phyloP scores from a whole-genome alignment of 2,329 filamentous ascomycete genomes.

The Fusarium devonianum region DNA sequence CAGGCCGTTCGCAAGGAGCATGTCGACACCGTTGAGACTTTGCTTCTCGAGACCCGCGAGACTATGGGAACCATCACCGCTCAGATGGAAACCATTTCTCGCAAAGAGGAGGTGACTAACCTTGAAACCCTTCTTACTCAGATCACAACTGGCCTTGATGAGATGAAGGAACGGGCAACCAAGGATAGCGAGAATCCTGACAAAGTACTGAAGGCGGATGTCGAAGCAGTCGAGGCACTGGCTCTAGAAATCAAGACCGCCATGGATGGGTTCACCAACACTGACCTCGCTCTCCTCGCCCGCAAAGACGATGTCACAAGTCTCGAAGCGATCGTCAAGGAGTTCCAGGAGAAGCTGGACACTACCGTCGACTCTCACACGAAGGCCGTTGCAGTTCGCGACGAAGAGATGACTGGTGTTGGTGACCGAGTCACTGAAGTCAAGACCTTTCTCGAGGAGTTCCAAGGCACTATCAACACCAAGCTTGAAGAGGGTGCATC shows the following conservation, averaged over 20 bases:
- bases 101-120: slow-evolving; percentile 78
- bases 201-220: slow-evolving; percentile 79
- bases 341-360: slow-evolving; percentile 73
- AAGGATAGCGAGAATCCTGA: slow-evolving; percentile 65
- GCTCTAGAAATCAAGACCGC: slow-evolving; percentile 85
- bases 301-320: slow-evolving; percentile 73
- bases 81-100: slow-evolving; percentile 73
- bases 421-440: slow-evolving; percentile 81
- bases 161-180: slow-evolving; percentile 67
- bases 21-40: slow-evolving; percentile 68
- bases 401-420: slow-evolving; percentile 81
- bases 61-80: slow-evolving; percentile 70
- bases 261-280: slow-evolving; percentile 73
- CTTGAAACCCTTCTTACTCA: slow-evolving; percentile 83
- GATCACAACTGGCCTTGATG: slow-evolving; percentile 77
- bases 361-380: slow-evolving; percentile 75
- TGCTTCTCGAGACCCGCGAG: slow-evolving; percentile 77
- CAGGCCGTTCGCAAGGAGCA: slow-evolving; percentile 73
- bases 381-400: slow-evolving; percentile 83
- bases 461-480: slow-evolving; percentile 77
- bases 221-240: slow-evolving; percentile 81
- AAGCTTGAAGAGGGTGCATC: slow-evolving; percentile 79
- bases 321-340: slow-evolving; percentile 72
- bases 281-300: slow-evolving; percentile 74
- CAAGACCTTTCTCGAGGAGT: slow-evolving; percentile 77